A percentile compares a stretch with the other conserved stretches of the same genome.
Evolutionary conservation across 148 eudicot genomes (phyloP).

Genomic region (Cornus kousa): DNA sequence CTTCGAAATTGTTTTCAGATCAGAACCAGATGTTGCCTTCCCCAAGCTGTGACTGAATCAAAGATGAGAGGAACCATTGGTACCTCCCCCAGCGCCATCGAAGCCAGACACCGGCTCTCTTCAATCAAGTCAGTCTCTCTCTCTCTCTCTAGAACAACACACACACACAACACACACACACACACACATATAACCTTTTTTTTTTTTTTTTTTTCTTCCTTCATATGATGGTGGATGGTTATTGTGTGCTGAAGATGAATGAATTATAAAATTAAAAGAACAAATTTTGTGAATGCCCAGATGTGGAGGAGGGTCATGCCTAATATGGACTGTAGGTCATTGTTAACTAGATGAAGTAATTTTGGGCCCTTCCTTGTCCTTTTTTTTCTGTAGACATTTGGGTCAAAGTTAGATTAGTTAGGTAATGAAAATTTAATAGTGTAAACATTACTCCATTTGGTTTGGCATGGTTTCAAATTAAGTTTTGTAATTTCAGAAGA

Average conservation of each 20-base stretch:
- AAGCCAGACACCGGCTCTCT: slow-evolving; percentile 70
- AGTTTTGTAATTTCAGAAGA: neutral
- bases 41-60: neutral
- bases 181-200: no score
- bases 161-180: neutral
- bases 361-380: neutral
- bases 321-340: neutral
- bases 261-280: neutral
- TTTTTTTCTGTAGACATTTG: neutral
- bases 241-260: neutral
- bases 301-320: neutral
- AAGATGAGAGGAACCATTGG: slow-evolving; percentile 56
- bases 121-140: slow-evolving; percentile 38
- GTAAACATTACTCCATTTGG: neutral
- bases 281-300: neutral
- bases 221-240: no score
- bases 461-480: neutral
- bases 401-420: neutral
- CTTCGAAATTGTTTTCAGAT: slow-evolving; percentile 12
- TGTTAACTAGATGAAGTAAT: neutral
- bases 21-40: slow-evolving; percentile 16
- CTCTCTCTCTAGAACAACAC: neutral
- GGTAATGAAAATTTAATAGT: neutral
- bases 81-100: slow-evolving; percentile 43
- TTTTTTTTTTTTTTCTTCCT: no score